Evolutionary conservation across 768 basidiomycete species (phyloP), one percentile per base, ranked within the genome.

Genomic region (Boletus sp.): DNA sequence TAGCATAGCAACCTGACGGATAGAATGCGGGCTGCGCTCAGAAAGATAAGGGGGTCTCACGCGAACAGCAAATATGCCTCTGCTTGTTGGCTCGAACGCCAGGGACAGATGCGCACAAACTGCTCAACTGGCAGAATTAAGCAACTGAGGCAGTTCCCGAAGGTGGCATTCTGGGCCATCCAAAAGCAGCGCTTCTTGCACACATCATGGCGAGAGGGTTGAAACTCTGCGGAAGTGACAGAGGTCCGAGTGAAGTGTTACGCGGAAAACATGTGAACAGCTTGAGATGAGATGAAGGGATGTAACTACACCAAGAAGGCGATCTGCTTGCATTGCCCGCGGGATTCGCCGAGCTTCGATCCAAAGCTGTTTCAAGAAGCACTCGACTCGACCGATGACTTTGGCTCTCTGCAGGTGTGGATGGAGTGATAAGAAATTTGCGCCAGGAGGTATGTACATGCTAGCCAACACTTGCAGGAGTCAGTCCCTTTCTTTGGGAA

Each of bases 21-120:
- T 33, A 3, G 19, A 43, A 9, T 41, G 50, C 41, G 46, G 37
- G 14, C 15, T 29, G 10, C 17, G 30, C 23, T 21, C 15, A 2
- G 33, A 14, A 27, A 14, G 32, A 27, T 27, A 27, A 23, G 23
- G 21, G 21, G 17, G 25, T 39, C 1, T 10, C 7, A 14, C 10
- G 23, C 42, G 25, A 43, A 51, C 30, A 37, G 60, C 48, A 37
- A 13, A 55, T 55, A 47, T 62, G 51, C 60, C 56, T 51, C 56
- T 11, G n/a, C 33, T 32, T 40, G 35, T 29, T 35, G 29, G 14
- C 34, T n/a, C n/a, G 27, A 30, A 29, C 19, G 34, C 21, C 21
- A 41, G 44, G 33, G 6, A 38, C 19, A 29, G 21, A 5, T 14
- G 10, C 38, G 41, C 37, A 34, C 15, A 41, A 21, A 49, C 34